Base-by-base conservation (phyloP, 208 protist species). In the Acanthamoeba castellanii region DNA sequence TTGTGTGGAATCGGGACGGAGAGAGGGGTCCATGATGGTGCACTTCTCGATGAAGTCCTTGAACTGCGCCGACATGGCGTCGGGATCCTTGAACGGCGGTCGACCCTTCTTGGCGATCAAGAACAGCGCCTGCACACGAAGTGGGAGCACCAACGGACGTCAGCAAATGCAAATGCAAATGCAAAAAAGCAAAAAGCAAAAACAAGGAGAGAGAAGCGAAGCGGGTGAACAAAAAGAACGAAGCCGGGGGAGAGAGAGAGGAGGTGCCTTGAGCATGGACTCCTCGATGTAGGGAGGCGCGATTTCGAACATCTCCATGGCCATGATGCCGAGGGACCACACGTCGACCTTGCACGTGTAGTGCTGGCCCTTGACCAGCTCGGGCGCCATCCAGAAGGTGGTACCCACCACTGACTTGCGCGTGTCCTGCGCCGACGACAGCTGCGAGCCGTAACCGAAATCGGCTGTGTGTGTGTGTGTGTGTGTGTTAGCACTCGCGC, bases 321-420 rank as follows among this genome's bases (percentile, higher is more conserved):
- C 87, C 87, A 92, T 92, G 64, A 92, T 92, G 20, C 87, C 87
- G 5, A 92, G 64, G 4, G 59, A 76, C 87, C 87, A 92, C 37
- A 92, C 87, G 34, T 92, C 87, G 59, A 92, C 87, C 32, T 92
- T 92, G 25, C 27, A 50, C 22, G 87, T 76, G 61, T 92, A 92
- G 30, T 42, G 87, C 47, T 92, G 50, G 59, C 87, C 87, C 47
- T 76, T 92, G 37, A 92, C 87, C 2, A 92, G 87, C 34, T 92
- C 87, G 34, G 87, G 87, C 27, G 87, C 87, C 87, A 92, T 92
- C 87, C 87, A 92, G 87, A 59, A 92, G 37, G 87, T 92, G 61
- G 87, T 92, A 20, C 87, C 87, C 34, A 92, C 87, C 34, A 92
- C 87, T 22, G 87, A 92, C n/a, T 66, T 92, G n/a, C 61, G 50